Evolutionary conservation across 2,329 filamentous ascomycete genomes (phyloP), one percentile per base, ranked within the genome.

Genomic region (Lasiodiplodia sp.): DNA sequence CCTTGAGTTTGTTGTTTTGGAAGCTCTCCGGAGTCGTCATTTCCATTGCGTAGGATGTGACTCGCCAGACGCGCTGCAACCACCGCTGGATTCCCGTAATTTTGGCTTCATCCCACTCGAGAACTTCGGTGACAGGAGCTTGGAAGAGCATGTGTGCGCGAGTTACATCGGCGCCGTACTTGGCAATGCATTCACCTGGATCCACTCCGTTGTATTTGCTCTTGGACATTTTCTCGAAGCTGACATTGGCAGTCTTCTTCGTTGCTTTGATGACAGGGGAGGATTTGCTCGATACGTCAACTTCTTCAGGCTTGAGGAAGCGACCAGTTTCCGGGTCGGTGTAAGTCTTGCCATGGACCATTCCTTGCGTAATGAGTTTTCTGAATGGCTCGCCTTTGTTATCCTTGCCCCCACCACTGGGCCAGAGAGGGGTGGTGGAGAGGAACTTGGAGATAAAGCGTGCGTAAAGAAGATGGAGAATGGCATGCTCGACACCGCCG

Each of bases 211-310:
- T 97, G 81, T 96, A 86, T 79, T 97, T 97, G 74, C 92, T 96
- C 81, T 97, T 97, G 49, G 92, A 96, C 94, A 97, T 97, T 77
- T 97, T 97, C 78, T 97, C 93, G 73, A 87, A 97, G 1, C 88
- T 89, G 21, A 93, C 80, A 34, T 82, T 86, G 1, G 91, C 88
- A 0, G 76, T 74, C 58, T 86, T 80, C 3, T 88, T 87, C 0
- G 88, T 91, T 0, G 86, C 84, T 21, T 84, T 84, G n/a, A 96
- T 86, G 66, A 84, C 82, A 0, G 91, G 91, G 14, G 82, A 80
- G 0, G 82, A 80, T 0, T 86, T 82, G 51, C 87, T 84, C 3
- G 82, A 84, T 4, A 90, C 73, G 71, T 94, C 89, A 16, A 97
- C 84, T 77, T 97, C 92, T 18, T 89, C 86, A 0, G 92, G 91